Evolutionary conservation across 139 green algal species (phyloP), one percentile per base, ranked within the genome.

Genomic region (Tetradesmus lagerheimii): DNA sequence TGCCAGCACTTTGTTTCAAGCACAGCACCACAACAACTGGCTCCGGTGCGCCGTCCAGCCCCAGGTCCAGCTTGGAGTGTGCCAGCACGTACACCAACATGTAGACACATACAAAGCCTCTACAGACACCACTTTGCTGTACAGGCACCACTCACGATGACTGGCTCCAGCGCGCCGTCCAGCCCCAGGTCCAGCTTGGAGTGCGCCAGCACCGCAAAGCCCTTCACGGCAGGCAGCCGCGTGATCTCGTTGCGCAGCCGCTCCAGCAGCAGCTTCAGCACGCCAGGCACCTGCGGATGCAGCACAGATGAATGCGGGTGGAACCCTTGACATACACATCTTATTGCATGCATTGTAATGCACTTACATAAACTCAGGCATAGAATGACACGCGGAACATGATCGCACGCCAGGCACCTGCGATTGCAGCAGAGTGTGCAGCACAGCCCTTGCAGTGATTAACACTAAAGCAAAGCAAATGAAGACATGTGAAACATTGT

Each of bases 221-320:
- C 97, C 77, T 97, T 96, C 12, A 99, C 96, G 0, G 97, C 96
- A 2, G 96, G 89, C 57, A 99, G 93, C 14, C 97, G 94, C 0
- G 98, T 99, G 38, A 97, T 96, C 88, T 99, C 98, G 88, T 99
- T 99, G 43, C 92, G 93, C 91, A 99, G 89, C 23, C 97, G 93
- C 15, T 99, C 94, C 85, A 99, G 92, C 87, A 99, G 91, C 77
- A 98, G 64, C 23, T 91, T 81, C 87, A 98, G 90, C 47, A 94
- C 89, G 23, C 39, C 31, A 4, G 85, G 74, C 47, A 89, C 85
- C 85, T 89, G 57, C 29, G 27, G 16, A 0, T 37, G 57, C 18
- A 71, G 57, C 57, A 71, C n/a, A n/a, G n/a, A n/a, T n/a, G n/a
- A n/a, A n/a, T n/a, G n/a, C n/a, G n/a, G n/a, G n/a, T n/a, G n/a